Base-by-base conservation (phyloP, 306 rosid species). In the Pachyrhizus erosus region DNA sequence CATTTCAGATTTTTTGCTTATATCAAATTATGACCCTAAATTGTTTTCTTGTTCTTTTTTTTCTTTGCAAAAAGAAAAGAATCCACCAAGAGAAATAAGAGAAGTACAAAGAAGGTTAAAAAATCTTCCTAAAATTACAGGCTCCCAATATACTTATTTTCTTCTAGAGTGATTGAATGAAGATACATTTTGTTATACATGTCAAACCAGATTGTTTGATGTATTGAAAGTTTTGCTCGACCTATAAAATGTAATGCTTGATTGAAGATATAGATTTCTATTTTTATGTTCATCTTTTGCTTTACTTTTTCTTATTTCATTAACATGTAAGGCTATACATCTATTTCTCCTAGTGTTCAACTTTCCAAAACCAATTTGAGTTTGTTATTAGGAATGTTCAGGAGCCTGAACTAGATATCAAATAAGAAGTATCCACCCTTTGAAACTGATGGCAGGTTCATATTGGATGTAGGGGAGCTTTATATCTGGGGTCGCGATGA, bases 401-500 rank as follows among this genome's bases (percentile, higher is more conserved):
- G 70, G 31, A 70, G 20, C 60, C 62, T 77, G 33, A 60, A 68
- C 62, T 42, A 26, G 33, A 45, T 62, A 49, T 61, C 24, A 29
- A 27, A 7, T 58, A n/a, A n/a, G 67, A 54, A 58, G 34, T 65
- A 39, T 34, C 24, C 12, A 20, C 13, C 43, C 71, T 82, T 57
- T 70, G 52, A 77, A 79, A 67, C 51, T 73, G 83, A 46, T 84
- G 65, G 37, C 21, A 57, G 48, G 70, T 23, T 61, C 78, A 24
- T 69, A 39, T 80, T 79, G 80, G 77, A 70, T 81, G 80, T 46
- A 96, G 99, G 99, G 34, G 96, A 92, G 83, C 88, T 96, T 73
- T 93, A 91, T 87, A 88, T 88, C 27, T 96, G 99, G 98, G 99
- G 99, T 69, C 91, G 99, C 83, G 99, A 96, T 73, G 98, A 93